These are phyloP conservation scores for Aegilops speltoides DNA, from an alignment of 176 grass and related monocot species.

Conservation along the genomic window DNA sequence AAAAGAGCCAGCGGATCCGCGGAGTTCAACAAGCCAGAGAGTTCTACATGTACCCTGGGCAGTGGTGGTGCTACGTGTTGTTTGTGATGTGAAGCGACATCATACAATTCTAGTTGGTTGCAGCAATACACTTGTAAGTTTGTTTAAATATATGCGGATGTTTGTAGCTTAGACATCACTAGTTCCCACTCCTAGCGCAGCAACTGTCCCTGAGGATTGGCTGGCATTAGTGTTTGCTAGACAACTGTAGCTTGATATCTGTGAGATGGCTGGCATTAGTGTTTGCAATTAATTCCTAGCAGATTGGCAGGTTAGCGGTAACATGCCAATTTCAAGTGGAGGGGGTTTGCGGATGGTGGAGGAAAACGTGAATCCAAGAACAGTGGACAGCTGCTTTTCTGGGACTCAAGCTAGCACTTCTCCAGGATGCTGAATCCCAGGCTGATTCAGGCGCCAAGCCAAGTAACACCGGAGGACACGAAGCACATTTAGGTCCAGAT, in stretches of 20 bases:
- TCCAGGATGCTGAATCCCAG: background rate
- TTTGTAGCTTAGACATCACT: too few relatives aligned
- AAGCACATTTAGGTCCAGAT: background rate
- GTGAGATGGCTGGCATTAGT: background rate
- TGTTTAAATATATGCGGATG: too few relatives aligned
- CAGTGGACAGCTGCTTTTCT: background rate
- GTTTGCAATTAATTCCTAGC: background rate
- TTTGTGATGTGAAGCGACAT: too few relatives aligned
- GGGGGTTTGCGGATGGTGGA: background rate
- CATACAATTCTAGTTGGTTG: too few relatives aligned
- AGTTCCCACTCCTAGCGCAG: too few relatives aligned
- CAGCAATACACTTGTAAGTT: too few relatives aligned
- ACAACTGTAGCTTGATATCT: background rate
- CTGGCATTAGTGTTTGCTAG: background rate
- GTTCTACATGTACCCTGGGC: too few relatives aligned
- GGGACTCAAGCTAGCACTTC: background rate
- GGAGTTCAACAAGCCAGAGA: too few relatives aligned
- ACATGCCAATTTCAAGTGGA: background rate
- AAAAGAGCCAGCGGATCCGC: too few relatives aligned
- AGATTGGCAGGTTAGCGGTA: background rate
- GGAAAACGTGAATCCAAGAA: background rate
- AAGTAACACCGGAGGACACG: background rate
- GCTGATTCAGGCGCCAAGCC: background rate
- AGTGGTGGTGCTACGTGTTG: too few relatives aligned
- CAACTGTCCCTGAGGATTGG: too few relatives aligned